Base-by-base conservation (phyloP, 2,329 filamentous ascomycete genomes). In the Cercospora sp. region DNA sequence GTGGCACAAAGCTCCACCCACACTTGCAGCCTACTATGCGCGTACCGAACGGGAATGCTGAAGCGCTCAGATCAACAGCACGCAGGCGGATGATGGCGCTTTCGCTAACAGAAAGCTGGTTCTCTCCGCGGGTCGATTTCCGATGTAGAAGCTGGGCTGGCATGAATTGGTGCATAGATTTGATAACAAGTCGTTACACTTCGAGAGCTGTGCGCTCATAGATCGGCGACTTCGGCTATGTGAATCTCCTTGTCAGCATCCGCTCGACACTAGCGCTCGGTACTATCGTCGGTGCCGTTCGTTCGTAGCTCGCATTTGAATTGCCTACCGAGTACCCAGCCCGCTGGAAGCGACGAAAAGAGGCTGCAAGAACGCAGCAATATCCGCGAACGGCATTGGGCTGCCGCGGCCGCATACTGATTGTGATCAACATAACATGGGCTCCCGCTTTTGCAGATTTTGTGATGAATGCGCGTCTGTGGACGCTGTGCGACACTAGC, bases 311-410 rank as follows among this genome's bases (percentile, higher is more conserved):
- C 13, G 43, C n/a, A 53, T 26, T 45, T 32, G 43, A 26, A 18
- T 10, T 59, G 30, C 53, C 32, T 40, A 16, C 34, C 34, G 34
- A 26, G 8, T 26, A 57, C 59, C 65, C 53, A 24, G 26, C 34
- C 43, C 21, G 32, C 55, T 49, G 65, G 34, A 63, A 67, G 51
- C 65, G 61, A 67, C 65, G 51, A 67, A 60, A 67, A 63, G 51
- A 51, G 61, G 40, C 24, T 67, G 61, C 66, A 55, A 59, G 43
- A 18, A 51, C 61, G 40, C 18, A 28, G 32, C n/a, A 40, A 6
- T 40, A 18, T 40, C 32, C 57, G n/a, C 16, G 34, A 21, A 21
- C 30, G 21, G 32, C 32, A 40, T 18, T 40, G n/a, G 7, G 18
- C 58, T 34, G 34, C 32, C 32, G 34, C 58, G 32, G 32, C 18